These are phyloP conservation scores for Puccinia novopanici DNA, from an alignment of 1,284 basidiomycete genomes.

Conservation along the genomic window DNA sequence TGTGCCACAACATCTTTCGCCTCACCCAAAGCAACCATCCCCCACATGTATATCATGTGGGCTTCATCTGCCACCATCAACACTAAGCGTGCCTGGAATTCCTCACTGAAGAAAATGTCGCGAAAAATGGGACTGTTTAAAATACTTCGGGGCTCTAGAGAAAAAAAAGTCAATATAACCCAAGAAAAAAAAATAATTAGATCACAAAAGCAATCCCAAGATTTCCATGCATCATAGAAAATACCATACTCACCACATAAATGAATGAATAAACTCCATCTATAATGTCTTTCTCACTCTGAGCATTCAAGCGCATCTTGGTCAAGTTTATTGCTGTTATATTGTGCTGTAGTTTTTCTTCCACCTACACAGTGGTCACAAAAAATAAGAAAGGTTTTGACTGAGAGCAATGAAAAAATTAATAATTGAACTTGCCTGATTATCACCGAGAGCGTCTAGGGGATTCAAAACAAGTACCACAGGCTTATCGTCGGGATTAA, in stretches of 20 bases:
- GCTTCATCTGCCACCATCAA: too few relatives aligned
- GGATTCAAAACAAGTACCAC: slow-evolving; percentile 15
- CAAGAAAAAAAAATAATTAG: too few relatives aligned
- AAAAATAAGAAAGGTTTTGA: too few relatives aligned
- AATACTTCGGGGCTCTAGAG: slow-evolving; percentile 7
- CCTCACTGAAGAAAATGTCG: too few relatives aligned
- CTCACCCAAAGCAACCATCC: neutral
- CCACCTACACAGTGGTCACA: slow-evolving; percentile 14
- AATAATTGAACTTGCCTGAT: too few relatives aligned
- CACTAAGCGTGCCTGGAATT: too few relatives aligned
- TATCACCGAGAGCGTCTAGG: too few relatives aligned
- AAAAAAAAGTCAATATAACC: neutral
- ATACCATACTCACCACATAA: neutral
- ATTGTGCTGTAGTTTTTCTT: neutral
- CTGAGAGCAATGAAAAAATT: too few relatives aligned
- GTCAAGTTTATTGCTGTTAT: neutral
- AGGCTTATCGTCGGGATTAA: too few relatives aligned
- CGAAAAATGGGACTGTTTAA: neutral
- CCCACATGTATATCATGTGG: too few relatives aligned
- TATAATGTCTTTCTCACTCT: neutral
- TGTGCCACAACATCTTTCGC: neutral
- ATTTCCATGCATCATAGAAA: too few relatives aligned
- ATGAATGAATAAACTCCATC: neutral
- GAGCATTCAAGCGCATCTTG: neutral
- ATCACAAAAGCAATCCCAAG: too few relatives aligned